phyloP scores from a whole-genome alignment of 2,329 filamentous ascomycete genomes.

The Pochonia chlamydosporia region DNA sequence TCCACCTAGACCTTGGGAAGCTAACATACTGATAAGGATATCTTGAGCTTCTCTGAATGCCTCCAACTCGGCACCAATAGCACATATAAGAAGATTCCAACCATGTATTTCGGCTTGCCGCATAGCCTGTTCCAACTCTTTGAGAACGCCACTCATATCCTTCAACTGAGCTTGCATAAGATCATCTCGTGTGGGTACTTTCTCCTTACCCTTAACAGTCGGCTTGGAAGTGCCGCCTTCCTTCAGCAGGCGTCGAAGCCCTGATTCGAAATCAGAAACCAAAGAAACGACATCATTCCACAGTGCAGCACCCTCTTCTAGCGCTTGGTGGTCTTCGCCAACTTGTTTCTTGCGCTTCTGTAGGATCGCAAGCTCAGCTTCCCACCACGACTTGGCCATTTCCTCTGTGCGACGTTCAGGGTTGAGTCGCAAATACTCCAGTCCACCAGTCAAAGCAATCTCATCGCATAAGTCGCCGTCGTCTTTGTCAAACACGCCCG shows the following conservation, averaged over 20 bases:
- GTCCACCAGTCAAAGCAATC: constrained; percentile 29
- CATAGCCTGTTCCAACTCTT: constrained; percentile 48
- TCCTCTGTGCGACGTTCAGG: constrained; percentile 60
- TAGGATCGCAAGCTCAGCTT: constrained; percentile 53
- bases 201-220: constrained; percentile 24
- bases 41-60: constrained; percentile 56
- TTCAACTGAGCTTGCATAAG: constrained; percentile 40
- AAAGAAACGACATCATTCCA: constrained; percentile 59
- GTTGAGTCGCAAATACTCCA: constrained; percentile 55
- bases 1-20: background rate
- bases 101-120: constrained; percentile 51
- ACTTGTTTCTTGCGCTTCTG: constrained; percentile 49
- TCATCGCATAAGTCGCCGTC: constrained; percentile 11
- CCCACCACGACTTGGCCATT: constrained; percentile 69
- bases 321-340: constrained; percentile 55
- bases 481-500: constrained; percentile 30
- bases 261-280: constrained; percentile 60
- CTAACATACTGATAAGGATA: constrained; percentile 35
- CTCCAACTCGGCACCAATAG: constrained; percentile 68
- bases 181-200: constrained; percentile 25
- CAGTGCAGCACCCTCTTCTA: constrained; percentile 60
- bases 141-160: constrained; percentile 52
- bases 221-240: constrained; percentile 11
- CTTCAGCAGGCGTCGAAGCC: constrained; percentile 51
- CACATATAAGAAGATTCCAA: constrained; percentile 72